Conservation (phyloP, 305 asterid species). For the Withania somnifera region DNA sequence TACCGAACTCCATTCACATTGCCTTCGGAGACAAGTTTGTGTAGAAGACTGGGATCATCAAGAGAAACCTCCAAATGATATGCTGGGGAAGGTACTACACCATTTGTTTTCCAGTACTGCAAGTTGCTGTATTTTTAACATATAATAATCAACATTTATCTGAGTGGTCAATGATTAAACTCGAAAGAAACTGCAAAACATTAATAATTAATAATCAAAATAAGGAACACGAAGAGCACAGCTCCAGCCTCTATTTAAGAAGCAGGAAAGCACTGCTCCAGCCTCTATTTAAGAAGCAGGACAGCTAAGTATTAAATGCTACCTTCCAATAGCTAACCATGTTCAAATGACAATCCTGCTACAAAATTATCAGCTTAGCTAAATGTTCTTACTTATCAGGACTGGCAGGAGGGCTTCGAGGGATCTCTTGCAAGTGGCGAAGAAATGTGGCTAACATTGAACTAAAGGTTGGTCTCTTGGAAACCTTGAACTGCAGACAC, state of each 20-base stretch:
- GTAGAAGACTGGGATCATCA: conserved; percentile 57
- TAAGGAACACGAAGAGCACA: not conserved
- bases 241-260: conserved; percentile 1
- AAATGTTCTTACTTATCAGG: conserved; percentile 69
- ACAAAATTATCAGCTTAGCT: conserved; percentile 10
- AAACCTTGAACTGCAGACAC: conserved; percentile 86
- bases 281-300: conserved; percentile 5
- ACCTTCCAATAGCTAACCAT: conserved; percentile 1
- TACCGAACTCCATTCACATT: conserved; percentile 64
- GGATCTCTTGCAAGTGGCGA: conserved; percentile 90
- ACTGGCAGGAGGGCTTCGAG: conserved; percentile 93
- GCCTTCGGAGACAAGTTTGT: conserved; percentile 79
- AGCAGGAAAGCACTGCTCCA: conserved; percentile 9
- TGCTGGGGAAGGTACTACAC: conserved; percentile 34
- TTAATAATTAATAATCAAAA: not conserved
- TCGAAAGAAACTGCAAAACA: not conserved
- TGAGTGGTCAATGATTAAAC: not conserved
- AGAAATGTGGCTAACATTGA: conserved; percentile 86
- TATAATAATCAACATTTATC: not conserved
- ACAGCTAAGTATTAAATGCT: conserved; percentile 11
- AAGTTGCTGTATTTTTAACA: conserved; percentile 41
- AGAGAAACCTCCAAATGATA: conserved; percentile 36
- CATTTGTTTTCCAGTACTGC: conserved; percentile 47
- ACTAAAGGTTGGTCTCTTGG: conserved; percentile 86
- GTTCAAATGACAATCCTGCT: not conserved